Base-by-base conservation (phyloP, 768 basidiomycete genomes). In the Leccinum pellstonianum region DNA sequence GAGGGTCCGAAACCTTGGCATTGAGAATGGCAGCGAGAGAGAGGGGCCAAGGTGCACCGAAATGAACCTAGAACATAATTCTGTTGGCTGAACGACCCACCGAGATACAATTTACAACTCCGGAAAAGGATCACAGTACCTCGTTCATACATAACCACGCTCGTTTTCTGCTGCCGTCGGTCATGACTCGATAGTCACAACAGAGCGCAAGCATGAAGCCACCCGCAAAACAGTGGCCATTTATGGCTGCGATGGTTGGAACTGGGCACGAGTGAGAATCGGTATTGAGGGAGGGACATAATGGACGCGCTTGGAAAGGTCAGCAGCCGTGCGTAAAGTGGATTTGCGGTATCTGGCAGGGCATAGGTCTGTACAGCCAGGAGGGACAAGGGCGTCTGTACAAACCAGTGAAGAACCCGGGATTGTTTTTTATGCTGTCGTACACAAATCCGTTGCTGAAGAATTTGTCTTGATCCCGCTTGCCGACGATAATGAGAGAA, bases 111-210 rank as follows among this genome's bases (percentile, higher is more conserved):
- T 46, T 19, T 11, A 46, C 19, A 46, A 19, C 10, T 19, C 19
- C 19, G 5, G 8, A 19, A 43, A 43, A 19, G n/a, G 10, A 46
- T 11, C 43, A 49, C 2, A 3, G 31, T 60, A 91, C 89, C 78
- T 96, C 95, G 69, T 96, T 98, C 94, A 97, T 96, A 70, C 87
- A 91, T 54, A 91, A 75, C 89, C 93, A 95, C 1, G 89, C 87
- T 67, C 87, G 86, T 31, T 86, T 86, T 65, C 81, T 83, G 66
- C 79, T 86, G 15, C 88, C 93, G 64, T 91, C 87, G 14, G 86
- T 91, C 87, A 95, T 94, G 57, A 96, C 81, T 43, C 94, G 84
- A 75, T 91, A 95, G 73, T 97, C 94, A 70, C 92, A 95, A 4
- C 81, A 82, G 52, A 97, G 74, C 3, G 93, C 82, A 14, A 95